phyloP scores from a whole-genome alignment of 164 flowering plant genomes.

The Piper longum region DNA sequence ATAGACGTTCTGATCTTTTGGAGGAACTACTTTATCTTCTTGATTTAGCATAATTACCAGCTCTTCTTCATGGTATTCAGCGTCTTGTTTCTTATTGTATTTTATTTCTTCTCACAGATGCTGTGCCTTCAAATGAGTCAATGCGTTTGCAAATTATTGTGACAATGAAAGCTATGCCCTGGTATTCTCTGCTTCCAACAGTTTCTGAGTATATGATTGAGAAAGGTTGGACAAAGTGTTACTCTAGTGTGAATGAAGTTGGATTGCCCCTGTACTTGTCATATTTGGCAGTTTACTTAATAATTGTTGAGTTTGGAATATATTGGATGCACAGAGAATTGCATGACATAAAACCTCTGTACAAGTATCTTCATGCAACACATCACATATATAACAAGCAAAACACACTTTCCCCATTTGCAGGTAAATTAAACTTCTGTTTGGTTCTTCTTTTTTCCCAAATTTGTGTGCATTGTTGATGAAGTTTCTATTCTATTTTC shows the following conservation, averaged over 20 bases:
- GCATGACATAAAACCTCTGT: constrained; percentile 90
- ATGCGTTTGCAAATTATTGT: constrained; percentile 77
- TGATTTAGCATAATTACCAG: background rate
- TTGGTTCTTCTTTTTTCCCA: background rate
- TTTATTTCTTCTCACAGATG: constrained; percentile 29
- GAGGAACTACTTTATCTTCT: background rate
- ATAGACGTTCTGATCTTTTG: background rate
- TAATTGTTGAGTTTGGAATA: constrained; percentile 74
- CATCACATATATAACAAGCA: constrained; percentile 98
- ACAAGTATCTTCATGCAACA: constrained; percentile 90
- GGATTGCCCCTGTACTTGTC: constrained; percentile 46
- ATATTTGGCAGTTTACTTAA: constrained; percentile 39
- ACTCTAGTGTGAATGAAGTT: constrained; percentile 50
- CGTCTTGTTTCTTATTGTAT: background rate
- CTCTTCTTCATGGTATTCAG: background rate
- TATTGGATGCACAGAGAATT: constrained; percentile 95
- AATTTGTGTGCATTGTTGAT: background rate
- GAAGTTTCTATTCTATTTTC: background rate
- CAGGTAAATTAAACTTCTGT: constrained; percentile 36
- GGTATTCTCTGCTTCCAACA: constrained; percentile 65
- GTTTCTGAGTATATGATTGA: constrained; percentile 86
- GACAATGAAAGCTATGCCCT: constrained; percentile 97
- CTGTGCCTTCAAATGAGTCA: constrained; percentile 69
- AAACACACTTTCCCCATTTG: constrained; percentile 92
- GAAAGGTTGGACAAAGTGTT: constrained; percentile 81